Conservation (phyloP, 2,329 filamentous ascomycete species). For the Hypocreales sp. region DNA sequence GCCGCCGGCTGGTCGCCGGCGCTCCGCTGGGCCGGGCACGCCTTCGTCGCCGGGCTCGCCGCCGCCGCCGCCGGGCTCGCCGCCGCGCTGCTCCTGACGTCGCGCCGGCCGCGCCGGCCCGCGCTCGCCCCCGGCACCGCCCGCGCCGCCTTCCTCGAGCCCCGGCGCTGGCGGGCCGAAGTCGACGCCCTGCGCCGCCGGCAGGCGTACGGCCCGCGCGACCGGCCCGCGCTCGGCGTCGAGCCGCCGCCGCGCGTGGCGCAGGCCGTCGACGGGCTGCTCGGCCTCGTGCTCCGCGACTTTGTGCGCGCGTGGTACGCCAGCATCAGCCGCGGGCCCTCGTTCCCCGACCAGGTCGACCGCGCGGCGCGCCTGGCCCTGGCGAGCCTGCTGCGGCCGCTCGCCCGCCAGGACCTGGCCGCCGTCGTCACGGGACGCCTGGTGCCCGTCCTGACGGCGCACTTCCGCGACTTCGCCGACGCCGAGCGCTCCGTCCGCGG, state of each 20-base stretch:
- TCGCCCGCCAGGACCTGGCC: slow-evolving; percentile 66
- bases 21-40: slow-evolving; percentile 73
- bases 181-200: slow-evolving; percentile 47
- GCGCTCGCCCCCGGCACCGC: slow-evolving; percentile 17
- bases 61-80: slow-evolving; percentile 37
- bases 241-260: slow-evolving; percentile 59
- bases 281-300: slow-evolving; percentile 64
- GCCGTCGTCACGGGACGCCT: slow-evolving; percentile 69
- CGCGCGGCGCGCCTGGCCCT: slow-evolving; percentile 60
- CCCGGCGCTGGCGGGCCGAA: slow-evolving; percentile 55
- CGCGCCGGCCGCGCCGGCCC: slow-evolving; percentile 28
- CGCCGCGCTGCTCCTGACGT: slow-evolving; percentile 37
- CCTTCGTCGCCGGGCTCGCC: slow-evolving; percentile 57
- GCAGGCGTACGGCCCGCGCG: slow-evolving; percentile 48
- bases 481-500: slow-evolving; percentile 80
- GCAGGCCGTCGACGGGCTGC: slow-evolving; percentile 60
- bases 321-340: slow-evolving; percentile 64
- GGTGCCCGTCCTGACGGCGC: slow-evolving; percentile 74
- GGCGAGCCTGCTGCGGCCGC: slow-evolving; percentile 51
- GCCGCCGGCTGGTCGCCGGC: slow-evolving; percentile 68
- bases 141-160: slow-evolving; percentile 43
- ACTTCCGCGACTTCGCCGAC: slow-evolving; percentile 81
- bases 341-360: slow-evolving; percentile 80
- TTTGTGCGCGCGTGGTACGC: slow-evolving; percentile 84
- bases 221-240: slow-evolving; percentile 54